Conservation (phyloP, 1,139 yeast species). For the Suhomyces coccinellae region DNA sequence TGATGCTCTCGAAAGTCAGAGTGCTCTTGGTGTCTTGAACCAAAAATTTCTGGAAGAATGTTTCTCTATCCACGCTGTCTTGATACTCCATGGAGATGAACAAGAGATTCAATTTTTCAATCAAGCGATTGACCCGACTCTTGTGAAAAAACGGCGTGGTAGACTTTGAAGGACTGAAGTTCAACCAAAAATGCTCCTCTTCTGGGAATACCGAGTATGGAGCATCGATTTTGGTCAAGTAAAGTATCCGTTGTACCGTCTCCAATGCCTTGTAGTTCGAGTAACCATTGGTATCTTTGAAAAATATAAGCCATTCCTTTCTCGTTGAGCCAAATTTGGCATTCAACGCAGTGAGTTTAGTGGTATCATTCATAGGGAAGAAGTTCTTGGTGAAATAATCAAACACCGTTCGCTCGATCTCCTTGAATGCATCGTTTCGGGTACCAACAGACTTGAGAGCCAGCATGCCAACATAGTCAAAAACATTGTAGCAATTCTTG, state of each 20-base stretch:
- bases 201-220: conserved; percentile 43
- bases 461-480: conserved; percentile 42
- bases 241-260: conserved; percentile 39
- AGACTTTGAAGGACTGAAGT: conserved; percentile 28
- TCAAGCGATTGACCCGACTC: conserved; percentile 46
- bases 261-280: conserved; percentile 35
- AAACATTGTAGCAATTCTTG: conserved; percentile 42
- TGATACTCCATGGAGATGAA: conserved; percentile 40
- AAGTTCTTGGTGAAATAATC: conserved; percentile 30
- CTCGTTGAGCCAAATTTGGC: conserved; percentile 34
- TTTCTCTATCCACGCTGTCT: conserved; percentile 23
- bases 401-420: conserved; percentile 49
- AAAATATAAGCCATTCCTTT: conserved; percentile 39
- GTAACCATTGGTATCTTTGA: conserved; percentile 19
- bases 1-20: conserved; percentile 40
- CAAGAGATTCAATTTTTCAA: conserved; percentile 49
- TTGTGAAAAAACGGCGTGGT: conserved; percentile 37
- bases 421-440: conserved; percentile 37
- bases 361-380: conserved; percentile 21
- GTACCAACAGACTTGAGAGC: conserved; percentile 28
- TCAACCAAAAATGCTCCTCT: conserved; percentile 37
- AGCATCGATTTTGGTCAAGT: conserved; percentile 33
- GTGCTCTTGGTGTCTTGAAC: conserved; percentile 15
- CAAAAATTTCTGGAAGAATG: conserved; percentile 47
- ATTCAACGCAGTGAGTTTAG: conserved; percentile 31